phyloP scores from a whole-genome alignment of 176 grass and related monocot genomes.

The Cocos nucifera region DNA sequence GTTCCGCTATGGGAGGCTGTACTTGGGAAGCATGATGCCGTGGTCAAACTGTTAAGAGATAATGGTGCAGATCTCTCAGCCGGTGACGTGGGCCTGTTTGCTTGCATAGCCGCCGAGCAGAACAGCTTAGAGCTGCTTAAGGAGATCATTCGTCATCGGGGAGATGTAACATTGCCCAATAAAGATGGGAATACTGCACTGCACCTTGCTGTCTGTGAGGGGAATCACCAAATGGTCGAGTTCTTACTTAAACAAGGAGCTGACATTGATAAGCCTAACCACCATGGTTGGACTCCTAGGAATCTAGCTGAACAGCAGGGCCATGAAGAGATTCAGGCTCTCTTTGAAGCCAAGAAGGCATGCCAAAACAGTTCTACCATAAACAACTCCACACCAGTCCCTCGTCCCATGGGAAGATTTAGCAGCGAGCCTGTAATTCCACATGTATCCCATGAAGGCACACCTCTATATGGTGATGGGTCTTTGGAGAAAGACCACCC shows the following conservation, averaged over 20 bases:
- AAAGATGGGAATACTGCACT: conserved; percentile 62
- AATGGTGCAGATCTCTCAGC: conserved; percentile 53
- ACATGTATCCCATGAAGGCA: conserved; percentile 21
- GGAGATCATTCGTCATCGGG: conserved; percentile 42
- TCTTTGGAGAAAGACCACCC: not conserved
- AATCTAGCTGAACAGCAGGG: conserved; percentile 80
- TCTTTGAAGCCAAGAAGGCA: conserved; percentile 38
- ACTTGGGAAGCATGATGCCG: conserved; percentile 43
- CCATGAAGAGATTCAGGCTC: conserved; percentile 51
- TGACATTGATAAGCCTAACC: conserved; percentile 43
- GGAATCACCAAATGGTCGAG: conserved; percentile 44
- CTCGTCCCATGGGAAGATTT: conserved; percentile 36
- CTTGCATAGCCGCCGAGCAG: conserved; percentile 50
- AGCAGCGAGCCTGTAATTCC: conserved; percentile 53
- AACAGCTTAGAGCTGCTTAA: conserved; percentile 49
- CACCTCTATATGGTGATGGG: not conserved
- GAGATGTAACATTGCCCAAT: conserved; percentile 27
- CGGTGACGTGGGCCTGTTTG: conserved; percentile 44
- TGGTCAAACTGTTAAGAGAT: conserved; percentile 40
- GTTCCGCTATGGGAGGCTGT: conserved; percentile 84
- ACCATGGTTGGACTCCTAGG: conserved; percentile 47
- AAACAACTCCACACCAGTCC: not conserved
- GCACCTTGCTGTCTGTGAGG: conserved; percentile 68
- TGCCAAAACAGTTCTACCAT: not conserved
- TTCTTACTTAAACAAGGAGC: conserved; percentile 54